Conservation (phyloP, 495 filamentous ascomycete genomes). For the Pyrenula aspistea region DNA sequence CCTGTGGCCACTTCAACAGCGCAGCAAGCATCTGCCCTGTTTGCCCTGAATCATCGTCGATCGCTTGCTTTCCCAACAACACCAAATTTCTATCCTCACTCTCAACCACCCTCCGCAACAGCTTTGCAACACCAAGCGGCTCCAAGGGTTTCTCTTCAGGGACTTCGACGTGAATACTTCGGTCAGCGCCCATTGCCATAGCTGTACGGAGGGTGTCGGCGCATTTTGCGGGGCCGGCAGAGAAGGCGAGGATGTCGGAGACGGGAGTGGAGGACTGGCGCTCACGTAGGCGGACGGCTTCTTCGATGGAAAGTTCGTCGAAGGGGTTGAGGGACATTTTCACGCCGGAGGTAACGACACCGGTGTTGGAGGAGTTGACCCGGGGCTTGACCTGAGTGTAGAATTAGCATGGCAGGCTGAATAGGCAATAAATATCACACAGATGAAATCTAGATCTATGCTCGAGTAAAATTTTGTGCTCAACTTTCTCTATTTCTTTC, state of each 20-base stretch:
- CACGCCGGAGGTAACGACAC: constrained; percentile 78
- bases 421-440: too few species aligned
- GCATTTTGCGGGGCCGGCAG: constrained; percentile 76
- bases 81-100: constrained; percentile 82
- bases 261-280: constrained; percentile 50
- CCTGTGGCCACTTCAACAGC: constrained; percentile 82
- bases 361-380: constrained; percentile 91
- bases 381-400: constrained; percentile 77
- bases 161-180: constrained; percentile 71
- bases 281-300: constrained; percentile 86
- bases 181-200: constrained; percentile 98
- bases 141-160: constrained; percentile 54
- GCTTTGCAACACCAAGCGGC: constrained; percentile 81
- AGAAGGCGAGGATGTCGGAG: constrained; percentile 80
- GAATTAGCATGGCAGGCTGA: too few species aligned
- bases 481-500: too few species aligned
- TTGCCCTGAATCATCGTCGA: constrained; percentile 92
- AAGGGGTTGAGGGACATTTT: constrained; percentile 99
- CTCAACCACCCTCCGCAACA: constrained; percentile 65
- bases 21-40: constrained; percentile 98
- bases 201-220: constrained; percentile 83
- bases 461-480: too few species aligned
- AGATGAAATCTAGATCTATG: too few species aligned
- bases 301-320: constrained; percentile 95
- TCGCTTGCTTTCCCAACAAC: constrained; percentile 91